Evolutionary conservation across 2,329 filamentous ascomycete species (phyloP), one percentile per base, ranked within the genome.

Genomic region (Camillea tinctor): DNA sequence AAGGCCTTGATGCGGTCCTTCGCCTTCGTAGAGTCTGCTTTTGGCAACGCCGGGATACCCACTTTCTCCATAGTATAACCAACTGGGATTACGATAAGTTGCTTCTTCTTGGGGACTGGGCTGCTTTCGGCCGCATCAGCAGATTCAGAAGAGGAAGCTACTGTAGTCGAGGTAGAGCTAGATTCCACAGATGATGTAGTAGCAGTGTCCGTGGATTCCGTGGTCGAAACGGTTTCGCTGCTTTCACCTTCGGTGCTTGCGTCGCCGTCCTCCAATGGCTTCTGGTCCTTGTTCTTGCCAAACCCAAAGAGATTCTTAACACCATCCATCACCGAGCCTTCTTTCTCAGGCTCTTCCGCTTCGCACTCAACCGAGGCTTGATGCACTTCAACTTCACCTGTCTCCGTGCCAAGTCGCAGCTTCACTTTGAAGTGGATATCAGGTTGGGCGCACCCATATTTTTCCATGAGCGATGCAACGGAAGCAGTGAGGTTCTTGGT

Each of bases 301-400:
- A 98, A 93, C 5, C 95, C 95, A 72, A 99, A 96, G 64, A 97
- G 85, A 65, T 93, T 96, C 82, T 99, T 99, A 66, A 98, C 92
- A 50, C 92, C 93, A 71, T 97, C 94, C 53, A 97, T 91, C 54
- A 98, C 85, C 7, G 68, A 68, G 55, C 89, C 88, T 64, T 91
- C 91, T 74, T 93, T 92, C 75, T 88, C 87, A 8, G 77, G 74
- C 4, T 82, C 83, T 56, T 96, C 91, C 23, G 89, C 85, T 73
- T 96, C 91, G 71, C 95, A 99, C 74, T 93, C 93, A 5, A 95
- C 88, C 59, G 84, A 84, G n/a, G 90, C 90, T 68, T 86, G 86
- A 58, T 84, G 75, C 55, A 98, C 84, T 62, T 93, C 89, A 2
- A 96, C 92, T 67, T 96, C 87, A 36, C 93, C 93, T 69, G 92